These are phyloP conservation scores for Phialocephala sp. DNA, from an alignment of 2,329 filamentous ascomycete genomes.

Conservation along the genomic window DNA sequence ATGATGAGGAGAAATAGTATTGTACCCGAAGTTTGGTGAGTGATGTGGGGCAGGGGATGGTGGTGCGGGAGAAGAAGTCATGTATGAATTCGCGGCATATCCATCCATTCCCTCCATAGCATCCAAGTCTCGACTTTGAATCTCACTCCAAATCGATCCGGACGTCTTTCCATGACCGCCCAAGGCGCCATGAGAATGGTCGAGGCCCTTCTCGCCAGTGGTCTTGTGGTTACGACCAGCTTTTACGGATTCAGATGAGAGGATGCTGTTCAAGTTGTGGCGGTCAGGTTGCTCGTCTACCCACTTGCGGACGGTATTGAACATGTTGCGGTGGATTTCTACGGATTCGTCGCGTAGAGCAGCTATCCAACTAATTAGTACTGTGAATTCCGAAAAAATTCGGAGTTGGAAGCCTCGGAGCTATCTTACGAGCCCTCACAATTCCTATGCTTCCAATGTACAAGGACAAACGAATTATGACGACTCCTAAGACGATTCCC, in stretches of 20 bases:
- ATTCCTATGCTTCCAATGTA: too few species aligned
- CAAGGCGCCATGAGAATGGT: conserved; percentile 43
- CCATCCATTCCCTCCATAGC: conserved; percentile 58
- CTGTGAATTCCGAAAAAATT: too few species aligned
- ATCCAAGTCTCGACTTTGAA: conserved; percentile 62
- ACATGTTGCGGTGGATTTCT: conserved; percentile 90
- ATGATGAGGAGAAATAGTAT: conserved; percentile 28
- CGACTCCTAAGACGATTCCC: too few species aligned
- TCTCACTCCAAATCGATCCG: conserved; percentile 66
- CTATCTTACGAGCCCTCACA: too few species aligned
- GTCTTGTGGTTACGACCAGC: conserved; percentile 78
- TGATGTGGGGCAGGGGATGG: conserved; percentile 33
- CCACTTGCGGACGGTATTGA: conserved; percentile 83
- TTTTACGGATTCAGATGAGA: conserved; percentile 84
- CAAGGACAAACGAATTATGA: too few species aligned
- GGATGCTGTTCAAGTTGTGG: conserved; percentile 71
- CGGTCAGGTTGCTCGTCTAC: conserved; percentile 71
- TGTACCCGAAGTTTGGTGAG: conserved; percentile 38
- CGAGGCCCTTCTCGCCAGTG: conserved; percentile 41
- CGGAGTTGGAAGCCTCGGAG: too few species aligned
- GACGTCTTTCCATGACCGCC: conserved; percentile 61
- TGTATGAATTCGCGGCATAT: conserved; percentile 40
- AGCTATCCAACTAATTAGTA: conserved; percentile 43
- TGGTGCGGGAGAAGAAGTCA: conserved; percentile 32
- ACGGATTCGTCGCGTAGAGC: conserved; percentile 75